Conservation (phyloP, 805 yeast species). For the Ogataea populi-albae region DNA sequence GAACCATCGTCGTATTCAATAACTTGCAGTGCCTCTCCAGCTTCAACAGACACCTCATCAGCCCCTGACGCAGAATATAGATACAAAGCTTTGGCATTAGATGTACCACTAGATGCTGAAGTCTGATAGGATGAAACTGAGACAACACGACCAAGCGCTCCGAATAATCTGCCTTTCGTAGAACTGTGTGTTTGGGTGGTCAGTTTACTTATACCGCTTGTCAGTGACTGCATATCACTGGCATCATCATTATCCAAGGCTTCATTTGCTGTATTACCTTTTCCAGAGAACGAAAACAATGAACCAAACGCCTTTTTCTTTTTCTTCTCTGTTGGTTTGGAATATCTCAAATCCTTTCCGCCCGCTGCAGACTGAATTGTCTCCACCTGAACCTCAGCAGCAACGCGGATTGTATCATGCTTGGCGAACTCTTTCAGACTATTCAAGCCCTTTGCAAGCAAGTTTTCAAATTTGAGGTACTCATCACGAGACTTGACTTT, state of each 20-base stretch:
- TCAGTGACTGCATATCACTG: conserved; percentile 26
- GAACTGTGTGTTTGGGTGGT: conserved; percentile 22
- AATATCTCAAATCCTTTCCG: conserved; percentile 64
- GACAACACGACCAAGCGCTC: conserved; percentile 20
- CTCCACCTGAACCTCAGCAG: conserved; percentile 84
- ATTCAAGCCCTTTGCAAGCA: conserved; percentile 49
- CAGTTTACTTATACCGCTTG: conserved; percentile 29
- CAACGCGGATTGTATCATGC: conserved; percentile 71
- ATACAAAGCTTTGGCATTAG: conserved; percentile 59
- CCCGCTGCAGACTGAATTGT: conserved; percentile 83
- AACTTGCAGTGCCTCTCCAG: conserved; percentile 61
- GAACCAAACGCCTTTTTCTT: conserved; percentile 55
- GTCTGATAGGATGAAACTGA: conserved; percentile 10
- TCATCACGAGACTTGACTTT: conserved; percentile 40
- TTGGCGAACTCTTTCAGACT: conserved; percentile 61
- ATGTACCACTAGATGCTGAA: conserved; percentile 4
- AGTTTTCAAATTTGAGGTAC: conserved; percentile 44
- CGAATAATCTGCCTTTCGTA: conserved; percentile 28
- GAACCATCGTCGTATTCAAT: conserved; percentile 77
- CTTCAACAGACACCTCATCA: conserved; percentile 65
- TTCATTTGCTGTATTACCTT: conserved; percentile 4
- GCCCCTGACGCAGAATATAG: conserved; percentile 64
- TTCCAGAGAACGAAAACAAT: conserved; percentile 22
- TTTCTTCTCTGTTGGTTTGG: conserved; percentile 48
- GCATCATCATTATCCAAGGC: conserved; percentile 19